Evolutionary conservation across 1,284 basidiomycete species (phyloP).

Genomic region (Ceraceosorus guamensis): DNA sequence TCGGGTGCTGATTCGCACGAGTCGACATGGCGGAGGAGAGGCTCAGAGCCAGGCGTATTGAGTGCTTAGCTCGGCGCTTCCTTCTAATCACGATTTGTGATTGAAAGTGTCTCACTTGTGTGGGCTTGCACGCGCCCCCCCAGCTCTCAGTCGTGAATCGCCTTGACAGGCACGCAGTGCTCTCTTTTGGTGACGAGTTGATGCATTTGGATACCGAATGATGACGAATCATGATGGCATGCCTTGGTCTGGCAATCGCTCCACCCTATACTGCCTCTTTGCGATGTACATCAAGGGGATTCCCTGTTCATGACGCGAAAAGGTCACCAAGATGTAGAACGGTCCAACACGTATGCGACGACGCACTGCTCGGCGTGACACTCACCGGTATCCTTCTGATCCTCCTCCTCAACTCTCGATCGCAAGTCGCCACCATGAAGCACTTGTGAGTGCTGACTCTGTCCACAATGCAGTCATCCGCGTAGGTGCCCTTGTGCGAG

Average conservation of each 20-base stretch:
- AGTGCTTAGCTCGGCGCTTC: no score
- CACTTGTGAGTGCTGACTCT: slow-evolving; percentile 90
- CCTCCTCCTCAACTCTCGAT: slow-evolving; percentile 82
- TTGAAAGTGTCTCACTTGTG: no score
- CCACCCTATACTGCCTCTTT: slow-evolving; percentile 38
- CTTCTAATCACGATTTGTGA: no score
- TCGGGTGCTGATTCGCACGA: no score
- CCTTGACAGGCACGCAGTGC: no score
- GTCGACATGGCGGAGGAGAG: no score
- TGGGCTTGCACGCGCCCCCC: no score
- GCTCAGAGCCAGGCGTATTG: no score
- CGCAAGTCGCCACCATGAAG: slow-evolving; percentile 96
- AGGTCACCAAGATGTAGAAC: not conserved
- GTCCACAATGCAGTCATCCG: slow-evolving; percentile 95
- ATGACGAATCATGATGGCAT: slow-evolving; percentile 19
- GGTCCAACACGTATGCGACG: not conserved
- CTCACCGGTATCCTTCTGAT: slow-evolving; percentile 63
- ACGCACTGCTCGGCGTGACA: not conserved
- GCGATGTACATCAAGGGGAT: slow-evolving; percentile 48
- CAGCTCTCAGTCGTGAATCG: no score
- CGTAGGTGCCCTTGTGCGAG: slow-evolving; percentile 89
- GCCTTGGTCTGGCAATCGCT: slow-evolving; percentile 45
- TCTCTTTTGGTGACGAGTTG: no score
- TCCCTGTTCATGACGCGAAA: slow-evolving; percentile 14
- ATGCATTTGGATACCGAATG: no score